A percentile compares a stretch with the other conserved stretches of the same genome.
Conservation (phyloP, 108 stramenopile genomes). For the Stephanodiscus triporus region DNA sequence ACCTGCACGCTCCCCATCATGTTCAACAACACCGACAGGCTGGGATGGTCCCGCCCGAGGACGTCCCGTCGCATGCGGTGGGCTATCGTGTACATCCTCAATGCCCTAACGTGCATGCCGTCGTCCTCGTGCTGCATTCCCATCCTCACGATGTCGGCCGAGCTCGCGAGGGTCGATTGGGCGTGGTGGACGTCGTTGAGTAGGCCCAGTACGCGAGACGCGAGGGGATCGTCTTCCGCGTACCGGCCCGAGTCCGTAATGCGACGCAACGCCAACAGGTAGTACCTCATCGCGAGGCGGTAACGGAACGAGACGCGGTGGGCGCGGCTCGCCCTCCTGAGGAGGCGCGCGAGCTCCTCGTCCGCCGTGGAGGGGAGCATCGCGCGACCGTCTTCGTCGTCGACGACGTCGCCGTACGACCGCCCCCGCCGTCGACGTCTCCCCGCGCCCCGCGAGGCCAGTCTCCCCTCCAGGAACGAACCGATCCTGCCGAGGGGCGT, state of each 20-base stretch:
- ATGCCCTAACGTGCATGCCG: slow-evolving; percentile 54
- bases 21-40: slow-evolving; percentile 74
- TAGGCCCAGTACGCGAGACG: slow-evolving; percentile 48
- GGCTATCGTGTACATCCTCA: slow-evolving; percentile 87
- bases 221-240: slow-evolving; percentile 61
- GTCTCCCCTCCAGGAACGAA: slow-evolving; percentile 17
- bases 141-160: slow-evolving; percentile 80
- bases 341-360: slow-evolving; percentile 32
- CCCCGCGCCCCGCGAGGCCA: no score
- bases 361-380: slow-evolving; percentile 5
- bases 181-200: slow-evolving; percentile 79
- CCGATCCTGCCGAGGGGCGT: slow-evolving; percentile 21
- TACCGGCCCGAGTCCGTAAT: slow-evolving; percentile 29
- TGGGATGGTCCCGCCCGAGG: slow-evolving; percentile 71
- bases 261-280: slow-evolving; percentile 62
- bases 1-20: slow-evolving; percentile 84
- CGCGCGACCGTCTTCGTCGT: background rate
- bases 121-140: slow-evolving; percentile 66
- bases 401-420: background rate
- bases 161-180: slow-evolving; percentile 63
- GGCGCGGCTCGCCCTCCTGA: slow-evolving; percentile 60
- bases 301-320: slow-evolving; percentile 70
- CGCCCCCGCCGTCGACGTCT: background rate
- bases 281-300: slow-evolving; percentile 77
- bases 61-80: slow-evolving; percentile 84